Percentiles rank a stretch among this genome's conserved stretches.
These are phyloP conservation scores for Zarea fungicola DNA, from an alignment of 2,329 filamentous ascomycete genomes.

Conservation along the genomic window DNA sequence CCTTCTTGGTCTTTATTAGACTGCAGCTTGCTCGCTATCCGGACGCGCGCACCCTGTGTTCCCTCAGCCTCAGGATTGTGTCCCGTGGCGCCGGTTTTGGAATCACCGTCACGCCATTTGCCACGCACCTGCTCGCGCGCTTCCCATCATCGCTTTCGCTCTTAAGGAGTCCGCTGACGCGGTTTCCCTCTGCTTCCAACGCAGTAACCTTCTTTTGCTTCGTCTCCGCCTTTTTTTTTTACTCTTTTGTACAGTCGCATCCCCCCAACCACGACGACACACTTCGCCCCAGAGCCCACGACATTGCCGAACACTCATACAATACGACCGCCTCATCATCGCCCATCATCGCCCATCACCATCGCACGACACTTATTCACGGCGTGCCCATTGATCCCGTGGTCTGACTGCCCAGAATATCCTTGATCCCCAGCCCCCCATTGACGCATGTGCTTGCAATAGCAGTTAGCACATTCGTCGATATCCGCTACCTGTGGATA, in stretches of 20 bases:
- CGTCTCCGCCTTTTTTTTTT: not conserved
- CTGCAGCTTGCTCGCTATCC: conserved; percentile 6
- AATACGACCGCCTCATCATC: not conserved
- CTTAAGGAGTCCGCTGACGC: not conserved
- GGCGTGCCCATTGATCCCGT: not conserved
- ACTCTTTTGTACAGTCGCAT: conserved; percentile 10
- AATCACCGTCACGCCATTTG: conserved; percentile 14
- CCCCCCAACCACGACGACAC: conserved; percentile 15
- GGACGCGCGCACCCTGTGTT: conserved; percentile 6
- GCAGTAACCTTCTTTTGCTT: not conserved
- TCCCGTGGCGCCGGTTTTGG: conserved; percentile 2
- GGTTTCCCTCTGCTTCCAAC: not conserved
- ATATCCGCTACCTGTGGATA: conserved; percentile 57
- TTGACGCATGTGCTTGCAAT: conserved; percentile 42
- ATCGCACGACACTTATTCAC: not conserved
- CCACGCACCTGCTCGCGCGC: conserved; percentile 2
- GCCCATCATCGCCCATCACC: not conserved
- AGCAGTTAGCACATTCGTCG: conserved; percentile 41
- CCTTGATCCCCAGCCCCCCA: not conserved
- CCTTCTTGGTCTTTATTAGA: not conserved
- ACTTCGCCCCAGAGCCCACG: conserved; percentile 2
- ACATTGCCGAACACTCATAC: conserved; percentile 6
- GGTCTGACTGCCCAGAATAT: not conserved
- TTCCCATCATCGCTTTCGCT: conserved; percentile 16
- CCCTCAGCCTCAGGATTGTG: conserved; percentile 7